Conservation (phyloP, 73 alveolate species). For the Symbiodinium natans region DNA sequence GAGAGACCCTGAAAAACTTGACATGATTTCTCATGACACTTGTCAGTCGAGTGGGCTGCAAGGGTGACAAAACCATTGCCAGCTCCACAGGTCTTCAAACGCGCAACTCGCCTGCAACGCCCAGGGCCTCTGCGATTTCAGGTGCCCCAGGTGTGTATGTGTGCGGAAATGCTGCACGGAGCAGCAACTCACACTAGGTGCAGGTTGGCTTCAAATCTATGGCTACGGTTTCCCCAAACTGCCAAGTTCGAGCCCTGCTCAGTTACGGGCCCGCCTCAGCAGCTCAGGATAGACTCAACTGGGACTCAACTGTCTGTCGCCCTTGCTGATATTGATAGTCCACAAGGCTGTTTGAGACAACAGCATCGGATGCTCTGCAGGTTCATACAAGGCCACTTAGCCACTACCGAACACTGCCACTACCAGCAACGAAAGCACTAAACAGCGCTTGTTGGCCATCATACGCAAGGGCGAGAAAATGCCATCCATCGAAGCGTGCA, state of each 20-base stretch:
- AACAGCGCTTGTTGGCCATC: not conserved
- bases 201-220: not conserved
- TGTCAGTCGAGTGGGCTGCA: not conserved
- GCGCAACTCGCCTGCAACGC: too few species aligned
- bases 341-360: not conserved
- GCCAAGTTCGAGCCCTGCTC: not conserved
- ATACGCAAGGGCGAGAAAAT: not conserved
- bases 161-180: not conserved
- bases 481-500: conserved; percentile 9
- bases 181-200: not conserved
- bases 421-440: too few species aligned
- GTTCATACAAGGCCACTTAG: too few species aligned
- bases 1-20: too few species aligned
- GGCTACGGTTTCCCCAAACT: not conserved
- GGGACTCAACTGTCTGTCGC: not conserved
- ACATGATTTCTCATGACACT: not conserved
- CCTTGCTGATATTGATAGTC: not conserved
- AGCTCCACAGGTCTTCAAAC: not conserved
- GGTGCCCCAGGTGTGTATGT: too few species aligned
- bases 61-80: too few species aligned
- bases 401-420: too few species aligned
- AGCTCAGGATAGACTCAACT: not conserved
- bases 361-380: not conserved
- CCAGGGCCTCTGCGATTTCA: too few species aligned
- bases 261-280: not conserved